Percentiles rank a stretch among this genome's conserved stretches.
These are phyloP conservation scores for Phalaenopsis equestris DNA, from an alignment of 106 monocot species.

Conservation along the genomic window DNA sequence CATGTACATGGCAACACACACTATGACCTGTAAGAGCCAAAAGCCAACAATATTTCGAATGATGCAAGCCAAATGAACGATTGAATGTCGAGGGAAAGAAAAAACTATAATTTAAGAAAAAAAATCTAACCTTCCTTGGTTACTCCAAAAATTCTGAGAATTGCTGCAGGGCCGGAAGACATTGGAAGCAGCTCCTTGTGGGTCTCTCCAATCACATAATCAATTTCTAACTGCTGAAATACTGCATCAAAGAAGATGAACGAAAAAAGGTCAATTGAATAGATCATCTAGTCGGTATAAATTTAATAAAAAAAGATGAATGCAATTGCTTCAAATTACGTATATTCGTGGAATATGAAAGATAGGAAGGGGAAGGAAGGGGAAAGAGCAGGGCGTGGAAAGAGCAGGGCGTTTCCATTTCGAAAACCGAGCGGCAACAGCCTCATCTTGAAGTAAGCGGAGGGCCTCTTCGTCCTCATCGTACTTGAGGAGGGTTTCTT, in stretches of 20 bases:
- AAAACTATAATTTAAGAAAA: too few relatives aligned
- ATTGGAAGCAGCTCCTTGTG: slow-evolving; percentile 60
- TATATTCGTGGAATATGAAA: slow-evolving; percentile 43
- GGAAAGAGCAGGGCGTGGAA: slow-evolving; percentile 60
- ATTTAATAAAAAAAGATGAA: not conserved
- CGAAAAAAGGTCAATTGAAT: not conserved
- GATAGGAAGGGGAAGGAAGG: slow-evolving; percentile 32
- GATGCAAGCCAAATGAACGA: not conserved
- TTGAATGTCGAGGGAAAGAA: not conserved
- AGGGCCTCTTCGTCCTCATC: slow-evolving; percentile 79
- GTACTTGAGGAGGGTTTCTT: slow-evolving; percentile 58
- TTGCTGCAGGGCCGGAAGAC: slow-evolving; percentile 73
- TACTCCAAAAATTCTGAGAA: slow-evolving; percentile 93
- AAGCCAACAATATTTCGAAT: slow-evolving; percentile 4
- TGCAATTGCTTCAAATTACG: slow-evolving; percentile 20
- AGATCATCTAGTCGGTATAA: not conserved
- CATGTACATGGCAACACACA: slow-evolving; percentile 90
- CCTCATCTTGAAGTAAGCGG: slow-evolving; percentile 59
- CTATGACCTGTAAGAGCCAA: slow-evolving; percentile 58
- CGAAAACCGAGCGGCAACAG: slow-evolving; percentile 57
- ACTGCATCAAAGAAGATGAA: slow-evolving; percentile 33
- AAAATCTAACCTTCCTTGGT: slow-evolving; percentile 68
- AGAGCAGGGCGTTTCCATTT: slow-evolving; percentile 82
- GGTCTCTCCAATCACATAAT: slow-evolving; percentile 86
- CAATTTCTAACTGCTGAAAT: slow-evolving; percentile 98